Evolutionary conservation across 192 early-diverging fungal species (phyloP).

Genomic region (Chytriomyces hyalinus): DNA sequence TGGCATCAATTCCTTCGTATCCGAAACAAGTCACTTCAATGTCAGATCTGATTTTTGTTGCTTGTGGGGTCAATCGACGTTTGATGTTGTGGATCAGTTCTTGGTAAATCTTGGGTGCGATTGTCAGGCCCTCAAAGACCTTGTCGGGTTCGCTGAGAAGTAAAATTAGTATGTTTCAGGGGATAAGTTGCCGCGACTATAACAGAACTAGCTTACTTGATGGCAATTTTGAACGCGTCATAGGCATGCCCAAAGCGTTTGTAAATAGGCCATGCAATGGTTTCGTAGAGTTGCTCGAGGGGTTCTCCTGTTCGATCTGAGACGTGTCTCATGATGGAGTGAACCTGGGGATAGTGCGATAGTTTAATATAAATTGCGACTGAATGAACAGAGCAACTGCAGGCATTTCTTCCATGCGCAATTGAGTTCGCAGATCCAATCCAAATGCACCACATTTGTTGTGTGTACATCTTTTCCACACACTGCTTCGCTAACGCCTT

Average conservation of each 20-base stretch:
- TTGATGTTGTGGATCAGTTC: slow-evolving; percentile 85
- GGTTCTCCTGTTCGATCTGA: slow-evolving; percentile 82
- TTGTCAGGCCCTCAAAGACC: slow-evolving; percentile 81
- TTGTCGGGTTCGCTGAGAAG: slow-evolving; percentile 74
- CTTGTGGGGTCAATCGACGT: slow-evolving; percentile 92
- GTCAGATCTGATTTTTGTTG: slow-evolving; percentile 94
- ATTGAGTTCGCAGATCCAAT: too few relatives aligned
- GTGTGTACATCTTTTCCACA: too few relatives aligned
- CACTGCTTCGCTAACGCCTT: too few relatives aligned
- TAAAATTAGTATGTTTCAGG: neutral
- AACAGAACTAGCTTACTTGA: slow-evolving; percentile 53
- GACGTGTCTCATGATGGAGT: slow-evolving; percentile 85
- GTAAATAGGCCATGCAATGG: slow-evolving; percentile 94
- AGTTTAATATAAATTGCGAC: neutral
- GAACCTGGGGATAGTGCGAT: slow-evolving; percentile 44
- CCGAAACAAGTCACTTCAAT: slow-evolving; percentile 92
- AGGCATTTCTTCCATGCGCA: too few relatives aligned
- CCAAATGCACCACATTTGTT: too few relatives aligned
- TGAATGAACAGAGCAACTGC: too few relatives aligned
- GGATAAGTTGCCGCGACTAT: too few relatives aligned
- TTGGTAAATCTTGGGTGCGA: slow-evolving; percentile 64
- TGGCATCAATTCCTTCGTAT: slow-evolving; percentile 95
- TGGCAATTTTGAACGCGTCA: slow-evolving; percentile 94
- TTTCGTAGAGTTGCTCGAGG: slow-evolving; percentile 81
- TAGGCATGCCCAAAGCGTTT: slow-evolving; percentile 95